Conservation (phyloP, 2,329 filamentous ascomycete species). For the Verticillium dahliae region DNA sequence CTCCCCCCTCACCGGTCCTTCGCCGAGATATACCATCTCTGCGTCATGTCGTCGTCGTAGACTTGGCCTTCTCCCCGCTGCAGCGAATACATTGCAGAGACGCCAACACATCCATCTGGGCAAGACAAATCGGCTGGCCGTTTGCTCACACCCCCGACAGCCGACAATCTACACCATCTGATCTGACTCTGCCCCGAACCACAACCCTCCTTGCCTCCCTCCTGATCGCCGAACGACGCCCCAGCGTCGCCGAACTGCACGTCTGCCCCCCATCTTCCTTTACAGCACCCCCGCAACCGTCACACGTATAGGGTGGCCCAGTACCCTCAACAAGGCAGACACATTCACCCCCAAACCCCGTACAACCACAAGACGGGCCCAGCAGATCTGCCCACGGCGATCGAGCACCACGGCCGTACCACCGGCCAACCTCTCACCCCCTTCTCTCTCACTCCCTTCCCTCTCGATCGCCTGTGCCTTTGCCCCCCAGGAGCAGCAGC, state of each 20-base stretch:
- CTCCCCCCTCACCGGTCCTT: too few species aligned
- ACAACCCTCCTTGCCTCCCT: neutral
- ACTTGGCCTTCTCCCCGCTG: too few species aligned
- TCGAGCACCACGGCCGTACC: neutral
- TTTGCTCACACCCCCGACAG: too few species aligned
- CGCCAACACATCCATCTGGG: too few species aligned
- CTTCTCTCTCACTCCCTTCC: too few species aligned
- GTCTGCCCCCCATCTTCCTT: neutral
- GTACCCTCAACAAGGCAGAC: neutral
- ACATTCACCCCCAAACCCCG: neutral
- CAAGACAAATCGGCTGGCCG: too few species aligned
- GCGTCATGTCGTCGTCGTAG: too few species aligned
- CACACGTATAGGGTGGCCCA: neutral
- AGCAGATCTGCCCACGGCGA: neutral
- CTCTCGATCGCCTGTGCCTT: neutral
- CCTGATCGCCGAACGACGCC: neutral
- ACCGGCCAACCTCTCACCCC: neutral
- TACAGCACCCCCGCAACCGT: neutral
- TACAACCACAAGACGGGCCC: neutral
- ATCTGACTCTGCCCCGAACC: neutral
- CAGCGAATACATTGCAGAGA: too few species aligned
- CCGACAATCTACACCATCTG: neutral
- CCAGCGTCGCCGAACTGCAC: neutral
- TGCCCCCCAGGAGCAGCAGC: neutral
- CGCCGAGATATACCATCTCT: too few species aligned